Conservation (phyloP, 208 protist species). For the Lotmaria passim region DNA sequence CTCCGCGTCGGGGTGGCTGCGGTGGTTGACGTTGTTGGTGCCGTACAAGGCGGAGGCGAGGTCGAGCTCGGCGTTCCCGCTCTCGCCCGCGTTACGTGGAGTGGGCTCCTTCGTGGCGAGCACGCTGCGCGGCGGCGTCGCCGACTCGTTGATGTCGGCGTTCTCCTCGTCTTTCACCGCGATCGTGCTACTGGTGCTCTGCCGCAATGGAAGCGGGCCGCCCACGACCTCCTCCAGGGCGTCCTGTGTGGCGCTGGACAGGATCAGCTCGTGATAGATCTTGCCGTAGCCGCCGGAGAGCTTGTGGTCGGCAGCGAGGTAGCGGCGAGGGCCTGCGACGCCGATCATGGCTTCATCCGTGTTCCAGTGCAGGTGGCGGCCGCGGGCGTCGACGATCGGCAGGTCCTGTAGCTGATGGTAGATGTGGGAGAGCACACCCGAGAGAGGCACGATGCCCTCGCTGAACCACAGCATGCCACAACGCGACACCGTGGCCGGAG, state of each 20-base stretch:
- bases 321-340: constrained; percentile 12
- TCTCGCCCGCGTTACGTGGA: background rate
- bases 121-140: constrained; percentile 4
- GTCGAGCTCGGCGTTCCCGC: constrained; percentile 13
- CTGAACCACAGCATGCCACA: constrained; percentile 99
- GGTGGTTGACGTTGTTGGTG: constrained; percentile 12
- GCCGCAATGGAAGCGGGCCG: constrained; percentile 13
- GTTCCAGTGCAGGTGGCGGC: constrained; percentile 54
- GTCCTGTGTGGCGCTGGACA: constrained; percentile 30
- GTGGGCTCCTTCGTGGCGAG: constrained; percentile 7
- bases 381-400: constrained; percentile 54
- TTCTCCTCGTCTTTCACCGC: background rate
- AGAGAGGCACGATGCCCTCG: constrained; percentile 94
- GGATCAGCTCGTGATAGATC: constrained; percentile 51
- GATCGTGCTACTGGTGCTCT: background rate
- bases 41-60: constrained; percentile 24
- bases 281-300: constrained; percentile 55
- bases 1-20: constrained; percentile 64
- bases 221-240: constrained; percentile 13
- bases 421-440: constrained; percentile 66
- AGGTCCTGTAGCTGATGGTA: constrained; percentile 52
- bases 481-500: constrained; percentile 97
- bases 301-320: constrained; percentile 28
- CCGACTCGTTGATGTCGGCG: background rate
- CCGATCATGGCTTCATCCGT: constrained; percentile 56